Evolutionary conservation across 768 basidiomycete species (phyloP).

Genomic region (Suillus fuscotomentosus): DNA sequence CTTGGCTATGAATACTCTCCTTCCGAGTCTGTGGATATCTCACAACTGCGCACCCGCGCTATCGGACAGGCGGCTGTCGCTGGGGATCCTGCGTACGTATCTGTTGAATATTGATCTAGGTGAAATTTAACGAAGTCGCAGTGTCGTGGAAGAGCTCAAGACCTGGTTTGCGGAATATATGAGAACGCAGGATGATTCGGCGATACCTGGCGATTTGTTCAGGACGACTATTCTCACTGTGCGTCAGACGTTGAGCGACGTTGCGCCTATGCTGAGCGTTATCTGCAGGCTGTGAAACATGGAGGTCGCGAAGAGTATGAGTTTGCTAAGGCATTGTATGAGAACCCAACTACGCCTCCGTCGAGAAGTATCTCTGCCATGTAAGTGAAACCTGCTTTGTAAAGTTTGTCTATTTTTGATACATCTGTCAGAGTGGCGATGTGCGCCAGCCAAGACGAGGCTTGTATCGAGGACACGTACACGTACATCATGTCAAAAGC

Average conservation of each 20-base stretch:
- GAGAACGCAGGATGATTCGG: constrained; percentile 69
- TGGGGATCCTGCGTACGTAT: constrained; percentile 39
- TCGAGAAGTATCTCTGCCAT: constrained; percentile 65
- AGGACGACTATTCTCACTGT: constrained; percentile 53
- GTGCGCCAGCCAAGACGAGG: constrained; percentile 54
- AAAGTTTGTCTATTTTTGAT: constrained; percentile 3
- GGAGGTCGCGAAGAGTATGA: constrained; percentile 78
- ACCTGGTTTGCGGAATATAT: constrained; percentile 70
- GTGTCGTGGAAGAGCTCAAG: constrained; percentile 72
- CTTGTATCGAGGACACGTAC: constrained; percentile 61
- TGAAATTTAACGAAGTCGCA: constrained; percentile 25
- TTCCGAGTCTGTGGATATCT: constrained; percentile 64
- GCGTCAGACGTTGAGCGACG: constrained; percentile 17
- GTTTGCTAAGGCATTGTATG: constrained; percentile 63
- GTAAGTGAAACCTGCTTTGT: constrained; percentile 34
- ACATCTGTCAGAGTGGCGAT: constrained; percentile 42
- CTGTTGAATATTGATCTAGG: not conserved
- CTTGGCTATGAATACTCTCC: constrained; percentile 76
- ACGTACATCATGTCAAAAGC: constrained; percentile 53
- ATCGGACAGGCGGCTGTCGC: constrained; percentile 54
- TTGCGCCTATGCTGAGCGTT: constrained; percentile 3
- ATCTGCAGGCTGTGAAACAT: constrained; percentile 60
- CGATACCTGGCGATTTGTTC: constrained; percentile 80
- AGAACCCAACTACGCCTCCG: constrained; percentile 72
- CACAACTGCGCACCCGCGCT: constrained; percentile 73